Evolutionary conservation across 2,329 filamentous ascomycete species (phyloP).

Genomic region (Colletotrichum tofieldiae): DNA sequence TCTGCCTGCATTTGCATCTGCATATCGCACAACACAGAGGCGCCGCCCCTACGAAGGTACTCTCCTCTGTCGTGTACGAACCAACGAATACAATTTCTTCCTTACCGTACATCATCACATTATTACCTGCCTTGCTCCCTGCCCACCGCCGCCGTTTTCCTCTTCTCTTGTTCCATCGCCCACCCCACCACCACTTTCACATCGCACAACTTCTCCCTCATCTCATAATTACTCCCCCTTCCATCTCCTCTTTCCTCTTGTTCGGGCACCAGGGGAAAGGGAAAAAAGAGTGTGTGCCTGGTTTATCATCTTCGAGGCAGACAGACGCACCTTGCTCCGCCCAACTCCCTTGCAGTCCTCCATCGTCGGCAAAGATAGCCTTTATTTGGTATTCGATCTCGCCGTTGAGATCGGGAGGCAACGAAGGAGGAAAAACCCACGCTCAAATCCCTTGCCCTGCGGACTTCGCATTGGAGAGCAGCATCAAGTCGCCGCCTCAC

Average conservation of each 20-base stretch:
- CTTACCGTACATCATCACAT: not conserved
- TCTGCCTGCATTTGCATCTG: slow-evolving; percentile 31
- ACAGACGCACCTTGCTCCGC: not conserved
- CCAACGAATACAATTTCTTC: not conserved
- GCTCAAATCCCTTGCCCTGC: not conserved
- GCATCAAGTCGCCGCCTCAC: slow-evolving; percentile 9
- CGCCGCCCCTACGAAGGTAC: not conserved
- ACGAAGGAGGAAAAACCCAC: not conserved
- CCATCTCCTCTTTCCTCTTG: not conserved
- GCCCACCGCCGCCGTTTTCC: not conserved
- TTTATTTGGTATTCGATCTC: slow-evolving; percentile 3
- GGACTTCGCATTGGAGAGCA: not conserved
- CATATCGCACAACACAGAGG: slow-evolving; percentile 20
- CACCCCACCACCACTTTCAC: slow-evolving; percentile 16
- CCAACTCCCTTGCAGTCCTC: not conserved
- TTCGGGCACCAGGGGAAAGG: not conserved
- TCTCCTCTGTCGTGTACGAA: not conserved
- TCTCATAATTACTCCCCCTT: not conserved
- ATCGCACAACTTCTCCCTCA: slow-evolving; percentile 24
- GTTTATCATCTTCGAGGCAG: not conserved
- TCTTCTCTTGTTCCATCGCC: not conserved
- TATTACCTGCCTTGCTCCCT: slow-evolving; percentile 12
- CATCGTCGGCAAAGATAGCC: not conserved
- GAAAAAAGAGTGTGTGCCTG: not conserved
- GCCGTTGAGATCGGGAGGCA: not conserved